Evolutionary conservation across 1,139 yeast species (phyloP).

Genomic region (Cylindricascospora bacillispora): DNA sequence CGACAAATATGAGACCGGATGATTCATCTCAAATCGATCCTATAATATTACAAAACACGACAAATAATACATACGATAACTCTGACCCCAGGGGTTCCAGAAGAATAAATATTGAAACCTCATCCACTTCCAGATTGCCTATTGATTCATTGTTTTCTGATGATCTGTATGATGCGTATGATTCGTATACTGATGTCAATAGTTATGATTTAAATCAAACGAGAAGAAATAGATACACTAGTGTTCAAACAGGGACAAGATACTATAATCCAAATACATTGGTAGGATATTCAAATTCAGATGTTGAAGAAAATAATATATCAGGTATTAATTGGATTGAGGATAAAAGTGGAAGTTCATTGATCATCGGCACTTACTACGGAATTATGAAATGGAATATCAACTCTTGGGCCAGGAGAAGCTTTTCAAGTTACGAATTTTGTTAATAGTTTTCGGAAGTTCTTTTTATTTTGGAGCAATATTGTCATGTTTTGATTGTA

Average conservation of each 20-base stretch:
- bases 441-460: slow-evolving; percentile 9
- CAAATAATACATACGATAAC: too few relatives aligned
- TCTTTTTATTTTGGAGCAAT: not conserved
- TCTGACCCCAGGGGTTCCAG: too few relatives aligned
- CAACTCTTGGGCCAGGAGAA: slow-evolving; percentile 39
- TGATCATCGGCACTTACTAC: slow-evolving; percentile 35
- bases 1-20: slow-evolving; percentile 13
- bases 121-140: not conserved
- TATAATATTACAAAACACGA: slow-evolving; percentile 1
- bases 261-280: too few relatives aligned
- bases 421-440: slow-evolving; percentile 32
- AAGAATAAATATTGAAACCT: too few relatives aligned
- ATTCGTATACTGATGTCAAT: slow-evolving; percentile 12
- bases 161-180: slow-evolving; percentile 13
- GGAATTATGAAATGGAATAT: slow-evolving; percentile 40
- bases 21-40: slow-evolving; percentile 1
- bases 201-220: slow-evolving; percentile 4
- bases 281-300: slow-evolving; percentile 4
- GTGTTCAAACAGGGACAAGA: too few relatives aligned
- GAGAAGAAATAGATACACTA: too few relatives aligned
- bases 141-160: slow-evolving; percentile 4
- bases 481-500: too few relatives aligned
- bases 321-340: slow-evolving; percentile 37
- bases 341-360: slow-evolving; percentile 29
- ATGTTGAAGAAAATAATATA: slow-evolving; percentile 30